A percentile compares a stretch with the other conserved stretches of the same genome.
These are phyloP conservation scores for Scleroderma bovista DNA, from an alignment of 768 basidiomycete genomes.

Conservation along the genomic window DNA sequence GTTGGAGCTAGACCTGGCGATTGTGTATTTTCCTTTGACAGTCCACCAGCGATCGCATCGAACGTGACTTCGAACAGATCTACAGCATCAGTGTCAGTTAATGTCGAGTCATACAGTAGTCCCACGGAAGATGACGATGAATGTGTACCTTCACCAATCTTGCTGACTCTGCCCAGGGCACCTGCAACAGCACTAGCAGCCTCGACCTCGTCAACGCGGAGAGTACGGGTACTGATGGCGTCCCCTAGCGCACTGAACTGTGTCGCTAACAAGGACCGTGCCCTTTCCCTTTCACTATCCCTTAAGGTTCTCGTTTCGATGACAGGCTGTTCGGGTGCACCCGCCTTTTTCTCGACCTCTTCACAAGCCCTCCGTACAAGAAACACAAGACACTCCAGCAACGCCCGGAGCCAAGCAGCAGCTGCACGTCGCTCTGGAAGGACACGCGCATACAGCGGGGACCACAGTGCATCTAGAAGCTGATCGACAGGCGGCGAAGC, in stretches of 20 bases:
- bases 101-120: background rate
- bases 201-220: constrained; percentile 43
- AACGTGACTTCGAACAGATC: constrained; percentile 50
- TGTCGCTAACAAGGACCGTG: constrained; percentile 33
- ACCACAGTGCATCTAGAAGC: constrained; percentile 79
- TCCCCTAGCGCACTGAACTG: constrained; percentile 48
- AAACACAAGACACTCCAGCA: constrained; percentile 68
- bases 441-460: constrained; percentile 50
- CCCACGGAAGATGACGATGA: background rate
- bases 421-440: constrained; percentile 16
- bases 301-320: too few species aligned
- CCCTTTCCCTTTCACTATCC: background rate
- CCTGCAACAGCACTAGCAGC: constrained; percentile 42
- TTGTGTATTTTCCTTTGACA: constrained; percentile 2
- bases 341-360: too few species aligned
- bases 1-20: constrained; percentile 34
- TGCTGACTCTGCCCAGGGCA: constrained; percentile 38
- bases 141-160: constrained; percentile 37
- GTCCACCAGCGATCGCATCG: constrained; percentile 31
- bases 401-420: constrained; percentile 56
- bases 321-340: too few species aligned
- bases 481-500: constrained; percentile 32
- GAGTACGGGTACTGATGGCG: constrained; percentile 35
- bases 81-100: constrained; percentile 8
- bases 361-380: constrained; percentile 36